Evolutionary conservation across 306 rosid species (phyloP).

Genomic region (Amphicarpaea edgeworthii): DNA sequence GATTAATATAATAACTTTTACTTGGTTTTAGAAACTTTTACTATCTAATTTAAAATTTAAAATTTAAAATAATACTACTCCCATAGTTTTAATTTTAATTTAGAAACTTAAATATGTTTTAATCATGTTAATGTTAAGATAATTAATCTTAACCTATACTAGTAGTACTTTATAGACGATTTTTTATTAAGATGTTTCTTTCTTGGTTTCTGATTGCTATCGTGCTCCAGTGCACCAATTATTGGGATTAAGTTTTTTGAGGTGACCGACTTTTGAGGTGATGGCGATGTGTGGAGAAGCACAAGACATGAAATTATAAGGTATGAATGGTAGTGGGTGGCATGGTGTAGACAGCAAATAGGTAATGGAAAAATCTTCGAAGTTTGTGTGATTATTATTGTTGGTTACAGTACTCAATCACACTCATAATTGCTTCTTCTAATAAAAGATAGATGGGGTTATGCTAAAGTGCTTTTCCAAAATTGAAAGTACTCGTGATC

Average conservation of each 20-base stretch:
- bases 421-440: constrained; percentile 48
- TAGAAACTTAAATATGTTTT: not conserved
- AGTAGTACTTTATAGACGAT: not conserved
- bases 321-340: constrained; percentile 39
- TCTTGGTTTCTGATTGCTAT: not conserved
- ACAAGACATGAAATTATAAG: constrained; percentile 36
- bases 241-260: constrained; percentile 30
- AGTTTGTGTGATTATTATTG: constrained; percentile 37
- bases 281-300: constrained; percentile 30
- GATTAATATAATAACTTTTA: not conserved
- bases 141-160: not conserved
- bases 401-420: constrained; percentile 25
- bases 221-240: not conserved
- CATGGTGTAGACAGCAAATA: constrained; percentile 43
- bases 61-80: too few species aligned
- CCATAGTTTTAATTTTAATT: not conserved
- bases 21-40: not conserved
- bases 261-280: constrained; percentile 48
- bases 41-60: not conserved
- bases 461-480: constrained; percentile 34
- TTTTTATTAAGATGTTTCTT: not conserved
- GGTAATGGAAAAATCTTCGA: constrained; percentile 39
- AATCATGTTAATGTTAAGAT: not conserved
- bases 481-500: constrained; percentile 40
- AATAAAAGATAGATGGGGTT: constrained; percentile 29